These are phyloP conservation scores for Coniochaeta hoffmannii DNA, from an alignment of 2,329 filamentous ascomycete species.

Conservation along the genomic window DNA sequence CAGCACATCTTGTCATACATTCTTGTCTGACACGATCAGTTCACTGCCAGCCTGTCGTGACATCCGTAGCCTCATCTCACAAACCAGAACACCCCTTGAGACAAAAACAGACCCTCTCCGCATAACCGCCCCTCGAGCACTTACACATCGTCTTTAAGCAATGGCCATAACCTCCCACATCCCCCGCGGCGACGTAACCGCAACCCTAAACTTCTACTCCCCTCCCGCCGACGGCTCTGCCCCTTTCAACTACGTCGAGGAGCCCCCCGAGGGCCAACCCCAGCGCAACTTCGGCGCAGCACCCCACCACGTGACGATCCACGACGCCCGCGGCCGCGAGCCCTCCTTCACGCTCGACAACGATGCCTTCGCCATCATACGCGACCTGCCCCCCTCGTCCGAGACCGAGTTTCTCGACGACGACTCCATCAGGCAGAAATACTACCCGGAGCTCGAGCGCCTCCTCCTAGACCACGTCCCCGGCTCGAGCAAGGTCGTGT, in stretches of 20 bases:
- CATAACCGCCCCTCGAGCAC: background rate
- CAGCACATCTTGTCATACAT: too few species aligned
- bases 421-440: constrained; percentile 58
- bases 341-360: constrained; percentile 24
- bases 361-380: constrained; percentile 61
- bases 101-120: too few species aligned
- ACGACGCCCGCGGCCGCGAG: constrained; percentile 69
- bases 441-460: constrained; percentile 78
- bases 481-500: constrained; percentile 56
- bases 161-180: constrained; percentile 33
- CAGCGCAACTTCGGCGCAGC: constrained; percentile 56
- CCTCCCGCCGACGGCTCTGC: constrained; percentile 50
- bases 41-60: too few species aligned
- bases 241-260: constrained; percentile 63
- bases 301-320: constrained; percentile 47
- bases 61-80: too few species aligned
- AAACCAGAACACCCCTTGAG: too few species aligned
- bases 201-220: constrained; percentile 58
- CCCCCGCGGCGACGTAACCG: constrained; percentile 53
- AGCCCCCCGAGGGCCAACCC: constrained; percentile 50
- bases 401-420: constrained; percentile 60
- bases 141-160: background rate
- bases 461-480: constrained; percentile 62
- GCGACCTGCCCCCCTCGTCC: constrained; percentile 47
- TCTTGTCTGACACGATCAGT: too few species aligned